Evolutionary conservation across 192 early-diverging fungal species (phyloP).

Genomic region (Jimgerdemannia flammicorona): DNA sequence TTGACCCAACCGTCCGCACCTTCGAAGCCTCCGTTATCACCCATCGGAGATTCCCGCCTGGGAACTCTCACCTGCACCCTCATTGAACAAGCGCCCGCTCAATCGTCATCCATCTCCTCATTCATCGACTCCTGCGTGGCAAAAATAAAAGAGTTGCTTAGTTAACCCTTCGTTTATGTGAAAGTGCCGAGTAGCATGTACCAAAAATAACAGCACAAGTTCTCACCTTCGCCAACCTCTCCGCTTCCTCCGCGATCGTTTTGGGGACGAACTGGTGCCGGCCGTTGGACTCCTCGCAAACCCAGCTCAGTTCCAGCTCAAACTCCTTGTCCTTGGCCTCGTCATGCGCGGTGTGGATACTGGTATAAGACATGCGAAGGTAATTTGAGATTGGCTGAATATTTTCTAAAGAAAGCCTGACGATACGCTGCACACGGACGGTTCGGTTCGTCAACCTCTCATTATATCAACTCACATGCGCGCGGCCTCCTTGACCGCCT

Average conservation of each 20-base stretch:
- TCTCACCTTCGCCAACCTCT: constrained; percentile 61
- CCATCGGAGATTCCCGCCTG: not conserved
- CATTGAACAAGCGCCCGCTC: not conserved
- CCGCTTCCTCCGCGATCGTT: constrained; percentile 83
- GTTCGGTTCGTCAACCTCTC: not conserved
- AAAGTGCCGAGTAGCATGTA: not conserved
- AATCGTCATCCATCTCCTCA: constrained; percentile 54
- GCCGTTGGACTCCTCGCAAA: constrained; percentile 76
- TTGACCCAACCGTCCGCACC: not conserved
- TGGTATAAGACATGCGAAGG: constrained; percentile 19
- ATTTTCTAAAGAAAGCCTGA: too few species aligned
- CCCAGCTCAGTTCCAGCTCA: constrained; percentile 97
- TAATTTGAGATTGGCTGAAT: too few species aligned
- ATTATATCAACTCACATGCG: constrained; percentile 65
- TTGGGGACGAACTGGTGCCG: constrained; percentile 85
- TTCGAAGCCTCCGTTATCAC: not conserved
- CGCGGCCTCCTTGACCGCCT: constrained; percentile 92
- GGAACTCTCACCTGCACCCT: not conserved
- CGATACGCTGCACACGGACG: not conserved
- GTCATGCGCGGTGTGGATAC: constrained; percentile 93
- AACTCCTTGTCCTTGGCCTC: constrained; percentile 99
- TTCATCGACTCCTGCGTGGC: constrained; percentile 39
- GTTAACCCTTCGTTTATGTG: not conserved
- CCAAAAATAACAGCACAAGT: constrained; percentile 14
- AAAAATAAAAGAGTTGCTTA: not conserved